These are phyloP conservation scores for Ustilago trichophora DNA, from an alignment of 1,284 basidiomycete genomes.

Conservation along the genomic window DNA sequence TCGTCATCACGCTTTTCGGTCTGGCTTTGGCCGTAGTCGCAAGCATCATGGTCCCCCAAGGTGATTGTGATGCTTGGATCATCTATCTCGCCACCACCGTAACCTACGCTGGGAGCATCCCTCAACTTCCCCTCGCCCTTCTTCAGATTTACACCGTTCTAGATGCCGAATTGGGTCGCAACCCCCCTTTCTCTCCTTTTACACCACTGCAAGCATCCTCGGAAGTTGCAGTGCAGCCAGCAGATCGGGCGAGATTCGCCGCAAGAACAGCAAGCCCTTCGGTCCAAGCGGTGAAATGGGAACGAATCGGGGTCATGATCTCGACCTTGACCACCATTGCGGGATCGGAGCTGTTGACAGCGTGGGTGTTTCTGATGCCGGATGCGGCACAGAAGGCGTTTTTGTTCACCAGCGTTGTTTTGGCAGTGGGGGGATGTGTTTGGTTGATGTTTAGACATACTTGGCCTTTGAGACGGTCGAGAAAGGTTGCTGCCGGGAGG, in stretches of 20 bases:
- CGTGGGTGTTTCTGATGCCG: constrained; percentile 23
- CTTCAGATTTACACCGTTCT: constrained; percentile 23
- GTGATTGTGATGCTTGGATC: constrained; percentile 9
- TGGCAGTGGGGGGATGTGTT: constrained; percentile 19
- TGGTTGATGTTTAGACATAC: constrained; percentile 31
- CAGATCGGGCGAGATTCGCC: neutral
- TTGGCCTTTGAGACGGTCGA: neutral
- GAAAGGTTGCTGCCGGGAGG: no score
- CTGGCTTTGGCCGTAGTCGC: constrained; percentile 13
- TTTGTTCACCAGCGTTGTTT: constrained; percentile 17
- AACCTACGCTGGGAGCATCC: constrained; percentile 12
- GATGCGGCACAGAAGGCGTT: constrained; percentile 21
- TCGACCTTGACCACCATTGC: constrained; percentile 17
- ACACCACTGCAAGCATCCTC: no score
- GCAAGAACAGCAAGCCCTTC: neutral
- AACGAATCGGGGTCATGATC: constrained; percentile 25
- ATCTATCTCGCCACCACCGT: constrained; percentile 14
- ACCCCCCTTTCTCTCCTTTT: no score
- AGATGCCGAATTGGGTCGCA: constrained; percentile 11
- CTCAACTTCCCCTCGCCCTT: constrained; percentile 29
- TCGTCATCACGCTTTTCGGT: constrained; percentile 8
- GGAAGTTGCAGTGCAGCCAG: neutral
- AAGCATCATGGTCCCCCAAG: constrained; percentile 8
- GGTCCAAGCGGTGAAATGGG: constrained; percentile 11
- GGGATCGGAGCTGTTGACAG: constrained; percentile 16